A percentile compares a stretch with the other conserved stretches of the same genome.
Evolutionary conservation across 768 basidiomycete genomes (phyloP).

Genomic region (Lactarius pseudohatsudake): DNA sequence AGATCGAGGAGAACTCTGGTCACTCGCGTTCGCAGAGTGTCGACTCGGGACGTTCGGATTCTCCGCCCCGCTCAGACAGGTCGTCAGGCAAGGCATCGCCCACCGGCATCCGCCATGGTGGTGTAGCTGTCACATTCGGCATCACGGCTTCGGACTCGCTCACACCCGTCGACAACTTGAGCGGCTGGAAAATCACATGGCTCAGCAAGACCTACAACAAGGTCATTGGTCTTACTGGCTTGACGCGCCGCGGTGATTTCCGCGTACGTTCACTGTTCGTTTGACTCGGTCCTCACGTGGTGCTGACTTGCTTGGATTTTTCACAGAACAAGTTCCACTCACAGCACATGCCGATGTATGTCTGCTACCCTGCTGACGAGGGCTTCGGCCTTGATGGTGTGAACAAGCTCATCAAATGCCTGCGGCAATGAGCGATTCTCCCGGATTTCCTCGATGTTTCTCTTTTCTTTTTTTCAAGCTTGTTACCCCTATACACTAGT

Average conservation of each 20-base stretch:
- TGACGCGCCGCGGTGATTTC: constrained; percentile 46
- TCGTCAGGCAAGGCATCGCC: constrained; percentile 17
- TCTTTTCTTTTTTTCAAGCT: neutral
- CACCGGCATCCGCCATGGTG: constrained; percentile 30
- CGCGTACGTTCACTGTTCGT: constrained; percentile 37
- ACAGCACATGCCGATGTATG: constrained; percentile 45
- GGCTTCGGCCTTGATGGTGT: constrained; percentile 49
- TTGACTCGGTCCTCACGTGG: too few relatives aligned
- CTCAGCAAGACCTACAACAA: constrained; percentile 45
- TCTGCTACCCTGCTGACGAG: constrained; percentile 48
- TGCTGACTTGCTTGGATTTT: constrained; percentile 3
- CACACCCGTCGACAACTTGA: constrained; percentile 43
- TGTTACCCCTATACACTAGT: constrained; percentile 1
- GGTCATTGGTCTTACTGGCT: constrained; percentile 41
- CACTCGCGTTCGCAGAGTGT: constrained; percentile 18
- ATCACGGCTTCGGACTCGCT: constrained; percentile 47
- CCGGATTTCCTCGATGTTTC: neutral
- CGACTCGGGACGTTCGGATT: constrained; percentile 13
- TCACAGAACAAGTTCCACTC: constrained; percentile 48
- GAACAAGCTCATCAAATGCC: constrained; percentile 41
- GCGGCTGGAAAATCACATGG: constrained; percentile 48
- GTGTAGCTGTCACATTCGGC: constrained; percentile 47
- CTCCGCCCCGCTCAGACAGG: neutral
- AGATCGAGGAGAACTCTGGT: constrained; percentile 8
- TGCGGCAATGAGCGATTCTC: constrained; percentile 24